A percentile compares a stretch with the other conserved stretches of the same genome.
These are phyloP conservation scores for Mortierella sp. DNA, from an alignment of 371 early-diverging fungal genomes.

Conservation along the genomic window DNA sequence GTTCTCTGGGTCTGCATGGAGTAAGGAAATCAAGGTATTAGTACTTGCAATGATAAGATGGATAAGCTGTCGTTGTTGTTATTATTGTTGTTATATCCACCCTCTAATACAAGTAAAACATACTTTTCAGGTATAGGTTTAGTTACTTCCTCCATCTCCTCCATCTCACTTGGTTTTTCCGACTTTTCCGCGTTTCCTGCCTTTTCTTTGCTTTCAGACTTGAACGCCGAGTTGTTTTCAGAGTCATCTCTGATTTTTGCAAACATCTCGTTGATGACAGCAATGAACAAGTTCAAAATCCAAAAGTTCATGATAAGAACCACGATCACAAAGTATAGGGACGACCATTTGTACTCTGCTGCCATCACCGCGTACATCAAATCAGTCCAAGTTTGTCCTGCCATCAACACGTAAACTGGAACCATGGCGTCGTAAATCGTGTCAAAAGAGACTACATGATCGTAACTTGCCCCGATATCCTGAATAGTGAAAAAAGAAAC, in stretches of 20 bases:
- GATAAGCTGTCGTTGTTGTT: no score
- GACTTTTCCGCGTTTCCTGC: no score
- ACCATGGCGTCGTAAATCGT: slow-evolving; percentile 71
- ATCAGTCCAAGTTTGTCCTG: slow-evolving; percentile 76
- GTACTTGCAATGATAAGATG: background rate
- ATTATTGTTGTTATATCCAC: no score
- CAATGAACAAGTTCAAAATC: slow-evolving; percentile 79
- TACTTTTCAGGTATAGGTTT: background rate
- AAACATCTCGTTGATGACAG: slow-evolving; percentile 81
- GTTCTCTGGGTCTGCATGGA: slow-evolving; percentile 22
- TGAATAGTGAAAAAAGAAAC: background rate
- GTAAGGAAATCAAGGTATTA: background rate
- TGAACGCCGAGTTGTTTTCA: slow-evolving; percentile 71
- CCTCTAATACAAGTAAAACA: background rate
- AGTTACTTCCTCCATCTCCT: no score
- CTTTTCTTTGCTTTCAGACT: slow-evolving; percentile 26
- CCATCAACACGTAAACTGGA: slow-evolving; percentile 64
- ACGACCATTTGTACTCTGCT: slow-evolving; percentile 68
- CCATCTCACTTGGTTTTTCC: no score
- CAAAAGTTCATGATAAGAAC: slow-evolving; percentile 79
- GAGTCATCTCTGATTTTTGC: slow-evolving; percentile 78
- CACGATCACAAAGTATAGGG: slow-evolving; percentile 71
- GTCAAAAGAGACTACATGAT: slow-evolving; percentile 65
- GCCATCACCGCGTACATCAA: slow-evolving; percentile 80
- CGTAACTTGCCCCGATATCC: slow-evolving; percentile 57